Evolutionary conservation across 2,329 filamentous ascomycete genomes (phyloP).

Genomic region (Diaporthe helianthi): DNA sequence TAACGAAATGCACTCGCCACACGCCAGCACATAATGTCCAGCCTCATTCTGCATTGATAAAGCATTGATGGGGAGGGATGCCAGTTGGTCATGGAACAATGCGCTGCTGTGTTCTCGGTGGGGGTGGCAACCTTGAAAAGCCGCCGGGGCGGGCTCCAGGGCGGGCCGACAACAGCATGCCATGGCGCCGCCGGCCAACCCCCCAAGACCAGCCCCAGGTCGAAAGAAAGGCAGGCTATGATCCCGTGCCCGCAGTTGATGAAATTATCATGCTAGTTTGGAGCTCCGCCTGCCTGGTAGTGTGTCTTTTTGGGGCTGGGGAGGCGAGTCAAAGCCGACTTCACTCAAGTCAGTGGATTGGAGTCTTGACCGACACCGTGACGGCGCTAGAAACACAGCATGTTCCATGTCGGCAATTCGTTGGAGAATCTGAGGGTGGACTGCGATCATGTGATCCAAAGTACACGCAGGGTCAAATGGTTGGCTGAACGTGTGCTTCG

Average conservation of each 20-base stretch:
- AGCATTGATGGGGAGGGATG: background rate
- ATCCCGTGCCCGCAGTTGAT: background rate
- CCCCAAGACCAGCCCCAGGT: background rate
- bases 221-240: background rate
- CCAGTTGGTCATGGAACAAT: background rate
- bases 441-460: background rate
- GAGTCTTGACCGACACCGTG: background rate
- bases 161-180: background rate
- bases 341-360: background rate
- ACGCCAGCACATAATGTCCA: background rate
- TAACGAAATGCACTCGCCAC: constrained; percentile 19
- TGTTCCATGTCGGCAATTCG: background rate
- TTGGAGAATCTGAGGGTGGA: background rate
- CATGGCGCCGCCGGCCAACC: background rate
- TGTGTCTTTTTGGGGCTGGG: background rate
- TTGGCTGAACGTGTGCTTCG: background rate
- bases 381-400: constrained; percentile 6
- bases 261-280: background rate
- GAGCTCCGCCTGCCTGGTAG: background rate
- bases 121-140: background rate
- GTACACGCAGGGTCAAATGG: background rate
- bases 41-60: background rate
- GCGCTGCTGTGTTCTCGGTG: background rate
- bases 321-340: background rate
- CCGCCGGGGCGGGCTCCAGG: background rate